phyloP scores from a whole-genome alignment of 352 stramenopile species.

The Hyaloperonospora arabidopsidis region DNA sequence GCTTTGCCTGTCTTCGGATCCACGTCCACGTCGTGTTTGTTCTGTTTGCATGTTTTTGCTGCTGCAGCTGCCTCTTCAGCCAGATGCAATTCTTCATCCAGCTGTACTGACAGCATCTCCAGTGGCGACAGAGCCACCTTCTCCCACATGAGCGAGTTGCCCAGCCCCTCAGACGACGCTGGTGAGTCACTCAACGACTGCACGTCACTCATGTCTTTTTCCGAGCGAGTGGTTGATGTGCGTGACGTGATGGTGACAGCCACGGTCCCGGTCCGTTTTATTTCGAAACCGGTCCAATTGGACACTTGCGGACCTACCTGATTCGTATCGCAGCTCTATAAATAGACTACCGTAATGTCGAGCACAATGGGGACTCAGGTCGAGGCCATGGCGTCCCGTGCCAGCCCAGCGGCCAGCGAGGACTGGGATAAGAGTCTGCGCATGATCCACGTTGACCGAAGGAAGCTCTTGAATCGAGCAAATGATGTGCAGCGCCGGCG shows the following conservation, averaged over 20 bases:
- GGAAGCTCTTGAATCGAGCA: conserved; percentile 18
- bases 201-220: conserved; percentile 37
- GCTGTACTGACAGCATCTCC: conserved; percentile 60
- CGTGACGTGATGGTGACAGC: no score
- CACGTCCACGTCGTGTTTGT: conserved; percentile 75
- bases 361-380: conserved; percentile 18
- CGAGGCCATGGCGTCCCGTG: conserved; percentile 13
- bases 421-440: conserved; percentile 17
- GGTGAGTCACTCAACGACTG: conserved; percentile 38
- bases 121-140: conserved; percentile 66
- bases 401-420: conserved; percentile 1
- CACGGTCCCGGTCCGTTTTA: no score
- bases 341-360: background rate
- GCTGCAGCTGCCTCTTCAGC: conserved; percentile 35
- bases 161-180: conserved; percentile 35
- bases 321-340: conserved; percentile 5
- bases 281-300: conserved; percentile 7
- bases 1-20: conserved; percentile 48
- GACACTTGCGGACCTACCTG: conserved; percentile 8
- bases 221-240: conserved; percentile 15
- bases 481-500: conserved; percentile 17
- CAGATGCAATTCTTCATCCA: conserved; percentile 59
- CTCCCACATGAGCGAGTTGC: conserved; percentile 69
- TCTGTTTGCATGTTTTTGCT: conserved; percentile 33
- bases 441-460: conserved; percentile 42